Conservation (phyloP, 306 rosid species). For the Lathyrus tuberosus region DNA sequence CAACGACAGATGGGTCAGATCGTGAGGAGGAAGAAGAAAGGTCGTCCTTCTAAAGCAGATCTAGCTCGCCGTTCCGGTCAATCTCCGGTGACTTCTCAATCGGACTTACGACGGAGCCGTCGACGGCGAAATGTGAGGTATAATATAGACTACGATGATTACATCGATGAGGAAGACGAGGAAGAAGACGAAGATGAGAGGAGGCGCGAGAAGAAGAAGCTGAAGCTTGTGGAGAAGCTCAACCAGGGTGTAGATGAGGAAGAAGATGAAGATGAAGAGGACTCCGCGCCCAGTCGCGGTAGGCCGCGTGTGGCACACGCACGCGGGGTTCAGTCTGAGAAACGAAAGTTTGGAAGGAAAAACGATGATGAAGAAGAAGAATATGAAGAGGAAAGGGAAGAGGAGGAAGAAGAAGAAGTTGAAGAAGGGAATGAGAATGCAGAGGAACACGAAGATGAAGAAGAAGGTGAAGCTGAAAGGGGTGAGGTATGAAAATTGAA, state of each 20-base stretch:
- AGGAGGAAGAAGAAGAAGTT: conserved; percentile 25
- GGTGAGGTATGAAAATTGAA: conserved; percentile 58
- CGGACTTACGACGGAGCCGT: conserved; percentile 79
- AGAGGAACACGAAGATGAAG: conserved; percentile 36
- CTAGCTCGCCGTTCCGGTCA: conserved; percentile 78
- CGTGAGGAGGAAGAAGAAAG: conserved; percentile 99
- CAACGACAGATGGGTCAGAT: conserved; percentile 82
- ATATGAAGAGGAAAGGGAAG: conserved; percentile 16
- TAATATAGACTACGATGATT: conserved; percentile 86
- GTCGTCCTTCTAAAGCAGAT: conserved; percentile 95
- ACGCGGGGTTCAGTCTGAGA: conserved; percentile 39
- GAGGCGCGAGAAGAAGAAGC: conserved; percentile 79
- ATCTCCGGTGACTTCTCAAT: conserved; percentile 47
- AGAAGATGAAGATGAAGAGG: conserved; percentile 64
- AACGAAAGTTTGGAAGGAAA: conserved; percentile 24
- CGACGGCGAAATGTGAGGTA: conserved; percentile 88
- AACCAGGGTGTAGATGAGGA: conserved; percentile 58
- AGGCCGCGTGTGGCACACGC: conserved; percentile 54
- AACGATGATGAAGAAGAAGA: conserved; percentile 40
- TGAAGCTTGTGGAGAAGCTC: conserved; percentile 84
- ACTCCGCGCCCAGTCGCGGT: conserved; percentile 32
- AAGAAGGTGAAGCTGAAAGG: conserved; percentile 47
- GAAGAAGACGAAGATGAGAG: conserved; percentile 80
- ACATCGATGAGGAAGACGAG: conserved; percentile 68
- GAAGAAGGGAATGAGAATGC: conserved; percentile 35